Base-by-base conservation (phyloP, 345 rosid species). In the Anastatica hierochuntica region DNA sequence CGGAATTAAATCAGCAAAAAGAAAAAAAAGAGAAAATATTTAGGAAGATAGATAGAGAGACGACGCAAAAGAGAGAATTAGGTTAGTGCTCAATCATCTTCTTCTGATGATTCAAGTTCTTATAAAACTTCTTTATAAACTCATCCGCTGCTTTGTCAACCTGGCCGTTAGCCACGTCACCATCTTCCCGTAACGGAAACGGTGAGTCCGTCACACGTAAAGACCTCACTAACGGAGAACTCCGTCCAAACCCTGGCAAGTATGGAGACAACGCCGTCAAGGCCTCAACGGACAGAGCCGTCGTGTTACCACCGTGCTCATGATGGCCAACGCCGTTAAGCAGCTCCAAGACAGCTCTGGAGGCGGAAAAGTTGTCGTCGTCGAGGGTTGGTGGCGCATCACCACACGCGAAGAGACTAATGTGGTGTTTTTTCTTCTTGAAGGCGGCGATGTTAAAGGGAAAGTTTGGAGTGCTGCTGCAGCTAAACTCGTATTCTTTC, bases 121-220 rank as follows among this genome's bases (percentile, higher is more conserved):
- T 75, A 52, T 90, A 84, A 64, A 90, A 90, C 56, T 61, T 87
- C 72, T 68, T 33, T 19, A 90, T 90, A 19, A 90, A 90, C 73
- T 84, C 96, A 45, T 75, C 79, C 4, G 95, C 98, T 23, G 82
- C 87, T 64, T 76, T 75, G 60, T 90, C 88, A 5, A 84, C 98
- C 16, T 34, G 24, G 10, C 74, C 77, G 18, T 72, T 79, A 12
- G 73, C 74, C 34, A 72, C 82, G 41, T 52, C 76, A 40, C 64
- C 82, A 49, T 63, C 76, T 44, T 71, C 82, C 39, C 58, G 63
- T 42, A 86, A 44, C n/a, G 96, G 97, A 18, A 76, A 90, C 13
- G 96, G 98, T 9, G 98, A 87, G 89, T 90, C 98, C 48, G 95
- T 90, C 57, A 87, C 77, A 67, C 98, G 74, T 59, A 87, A 61